phyloP scores from a whole-genome alignment of 306 rosid genomes.

The Casuarina cunninghamiana region DNA sequence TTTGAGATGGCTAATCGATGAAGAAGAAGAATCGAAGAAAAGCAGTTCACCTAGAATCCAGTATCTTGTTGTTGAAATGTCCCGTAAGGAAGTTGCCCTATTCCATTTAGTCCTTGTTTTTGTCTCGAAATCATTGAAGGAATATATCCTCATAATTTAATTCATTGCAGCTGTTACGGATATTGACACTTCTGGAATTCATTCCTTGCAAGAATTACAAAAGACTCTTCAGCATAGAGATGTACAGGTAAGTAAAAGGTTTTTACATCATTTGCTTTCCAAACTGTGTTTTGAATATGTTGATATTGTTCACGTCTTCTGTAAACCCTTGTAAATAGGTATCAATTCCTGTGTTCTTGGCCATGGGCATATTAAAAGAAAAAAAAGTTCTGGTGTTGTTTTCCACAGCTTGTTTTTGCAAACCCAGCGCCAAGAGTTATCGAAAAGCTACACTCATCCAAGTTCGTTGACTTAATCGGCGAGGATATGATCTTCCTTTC shows the following conservation, averaged over 20 bases:
- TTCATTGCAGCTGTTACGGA: constrained; percentile 70
- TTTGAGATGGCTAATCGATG: constrained; percentile 70
- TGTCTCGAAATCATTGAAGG: background rate
- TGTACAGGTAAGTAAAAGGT: constrained; percentile 37
- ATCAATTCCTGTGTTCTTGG: background rate
- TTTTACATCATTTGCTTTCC: background rate
- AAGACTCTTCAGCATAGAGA: constrained; percentile 55
- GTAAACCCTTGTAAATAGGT: background rate
- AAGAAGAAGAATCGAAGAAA: constrained; percentile 37
- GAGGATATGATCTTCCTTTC: constrained; percentile 61
- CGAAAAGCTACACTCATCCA: constrained; percentile 70
- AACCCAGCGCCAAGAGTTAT: constrained; percentile 77
- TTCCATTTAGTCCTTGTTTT: constrained; percentile 5
- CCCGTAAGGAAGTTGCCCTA: constrained; percentile 57
- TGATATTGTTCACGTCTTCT: background rate
- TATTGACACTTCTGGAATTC: constrained; percentile 82
- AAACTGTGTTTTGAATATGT: background rate
- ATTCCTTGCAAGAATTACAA: constrained; percentile 56
- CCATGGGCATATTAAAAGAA: background rate
- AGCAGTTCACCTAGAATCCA: constrained; percentile 35
- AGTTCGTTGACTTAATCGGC: constrained; percentile 51
- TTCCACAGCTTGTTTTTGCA: constrained; percentile 60
- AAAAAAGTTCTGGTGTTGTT: background rate
- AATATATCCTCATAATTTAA: background rate
- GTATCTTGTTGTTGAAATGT: constrained; percentile 62